Conservation (phyloP, 2,329 filamentous ascomycete genomes). For the Lasiodiplodia sp. region DNA sequence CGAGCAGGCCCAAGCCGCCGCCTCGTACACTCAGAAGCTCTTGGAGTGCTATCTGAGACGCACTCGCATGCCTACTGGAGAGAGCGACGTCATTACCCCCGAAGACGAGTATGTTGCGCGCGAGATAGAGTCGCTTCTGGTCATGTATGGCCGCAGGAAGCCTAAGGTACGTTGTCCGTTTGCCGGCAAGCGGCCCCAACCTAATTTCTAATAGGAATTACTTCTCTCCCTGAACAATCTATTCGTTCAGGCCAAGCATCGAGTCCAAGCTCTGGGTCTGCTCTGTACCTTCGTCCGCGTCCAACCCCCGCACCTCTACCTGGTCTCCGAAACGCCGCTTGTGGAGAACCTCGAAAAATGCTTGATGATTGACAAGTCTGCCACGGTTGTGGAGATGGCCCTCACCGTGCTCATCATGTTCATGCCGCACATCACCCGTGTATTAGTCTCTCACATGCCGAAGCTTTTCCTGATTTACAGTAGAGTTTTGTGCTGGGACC, state of each 20-base stretch:
- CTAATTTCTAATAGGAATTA: slow-evolving; percentile 61
- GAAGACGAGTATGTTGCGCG: slow-evolving; percentile 57
- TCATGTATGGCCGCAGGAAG: slow-evolving; percentile 69
- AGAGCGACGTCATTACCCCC: slow-evolving; percentile 48
- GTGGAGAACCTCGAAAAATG: slow-evolving; percentile 76
- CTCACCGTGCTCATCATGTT: slow-evolving; percentile 82
- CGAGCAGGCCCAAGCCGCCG: slow-evolving; percentile 53
- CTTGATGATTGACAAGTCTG: slow-evolving; percentile 79
- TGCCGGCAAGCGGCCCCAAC: background rate
- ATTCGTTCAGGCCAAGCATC: slow-evolving; percentile 69
- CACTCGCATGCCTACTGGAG: slow-evolving; percentile 48
- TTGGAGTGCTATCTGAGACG: slow-evolving; percentile 53
- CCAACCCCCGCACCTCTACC: slow-evolving; percentile 80
- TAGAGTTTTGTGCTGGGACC: slow-evolving; percentile 80
- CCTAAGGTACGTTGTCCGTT: slow-evolving; percentile 60
- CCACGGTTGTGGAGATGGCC: slow-evolving; percentile 76
- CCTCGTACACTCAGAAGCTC: slow-evolving; percentile 63
- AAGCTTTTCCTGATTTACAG: slow-evolving; percentile 84
- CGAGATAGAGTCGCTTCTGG: slow-evolving; percentile 61
- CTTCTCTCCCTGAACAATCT: slow-evolving; percentile 71
- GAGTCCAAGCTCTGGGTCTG: slow-evolving; percentile 70
- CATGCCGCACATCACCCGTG: slow-evolving; percentile 79
- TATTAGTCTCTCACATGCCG: slow-evolving; percentile 70
- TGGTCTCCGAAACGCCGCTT: slow-evolving; percentile 74
- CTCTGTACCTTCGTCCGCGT: slow-evolving; percentile 76